phyloP scores from a whole-genome alignment of 2,329 filamentous ascomycete genomes.

The Aspergillus thermomutatus region DNA sequence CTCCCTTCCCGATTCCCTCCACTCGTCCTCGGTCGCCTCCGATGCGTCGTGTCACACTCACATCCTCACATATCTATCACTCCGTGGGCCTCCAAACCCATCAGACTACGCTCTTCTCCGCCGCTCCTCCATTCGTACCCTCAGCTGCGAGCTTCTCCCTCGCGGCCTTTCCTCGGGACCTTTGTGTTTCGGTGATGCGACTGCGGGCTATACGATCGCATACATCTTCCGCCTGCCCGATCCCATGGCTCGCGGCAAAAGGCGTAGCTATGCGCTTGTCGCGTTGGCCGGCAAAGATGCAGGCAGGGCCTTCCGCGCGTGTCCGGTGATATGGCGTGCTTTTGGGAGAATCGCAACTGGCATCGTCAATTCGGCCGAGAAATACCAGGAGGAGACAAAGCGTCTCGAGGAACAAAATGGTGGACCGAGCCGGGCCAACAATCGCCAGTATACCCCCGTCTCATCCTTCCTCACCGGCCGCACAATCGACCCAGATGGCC shows the following conservation, averaged over 20 bases:
- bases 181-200: conserved; percentile 56
- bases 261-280: conserved; percentile 56
- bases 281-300: conserved; percentile 55
- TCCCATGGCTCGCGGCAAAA: conserved; percentile 55
- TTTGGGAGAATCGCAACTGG: conserved; percentile 54
- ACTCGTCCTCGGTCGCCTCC: conserved; percentile 42
- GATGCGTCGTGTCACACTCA: conserved; percentile 52
- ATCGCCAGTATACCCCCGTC: conserved; percentile 51
- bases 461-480: conserved; percentile 58
- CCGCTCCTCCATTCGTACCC: conserved; percentile 55
- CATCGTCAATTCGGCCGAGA: conserved; percentile 48
- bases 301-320: conserved; percentile 44
- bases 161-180: conserved; percentile 55
- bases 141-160: conserved; percentile 56
- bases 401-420: conserved; percentile 38
- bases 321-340: conserved; percentile 49
- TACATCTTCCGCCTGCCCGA: conserved; percentile 59
- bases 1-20: conserved; percentile 38
- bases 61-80: conserved; percentile 57
- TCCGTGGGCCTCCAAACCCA: conserved; percentile 53
- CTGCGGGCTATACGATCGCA: conserved; percentile 56
- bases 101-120: conserved; percentile 54
- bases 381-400: conserved; percentile 44
- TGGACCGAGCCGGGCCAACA: conserved; percentile 21
- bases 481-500: conserved; percentile 54